Conservation (phyloP, 371 early-diverging fungal genomes). For the Lichtheimia ramosa region DNA sequence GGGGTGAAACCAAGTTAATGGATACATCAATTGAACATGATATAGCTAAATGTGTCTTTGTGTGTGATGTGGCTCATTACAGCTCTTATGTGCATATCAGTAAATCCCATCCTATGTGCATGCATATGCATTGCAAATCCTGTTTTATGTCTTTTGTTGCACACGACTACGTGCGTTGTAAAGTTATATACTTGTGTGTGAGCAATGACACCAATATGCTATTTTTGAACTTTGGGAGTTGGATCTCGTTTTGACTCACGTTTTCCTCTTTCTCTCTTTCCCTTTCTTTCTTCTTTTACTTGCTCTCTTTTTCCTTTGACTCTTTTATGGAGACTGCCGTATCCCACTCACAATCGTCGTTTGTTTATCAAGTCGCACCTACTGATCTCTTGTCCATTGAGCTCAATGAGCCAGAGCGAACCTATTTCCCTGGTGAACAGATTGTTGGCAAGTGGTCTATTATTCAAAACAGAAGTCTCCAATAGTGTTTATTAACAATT, state of each 20-base stretch:
- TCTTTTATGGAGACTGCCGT: conserved; percentile 7
- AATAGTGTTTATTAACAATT: too few species aligned
- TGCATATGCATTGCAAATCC: too few species aligned
- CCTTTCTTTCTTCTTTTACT: background rate
- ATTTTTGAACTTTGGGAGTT: background rate
- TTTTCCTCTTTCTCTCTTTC: background rate
- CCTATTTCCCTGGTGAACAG: conserved; percentile 21
- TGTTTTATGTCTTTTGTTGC: too few species aligned
- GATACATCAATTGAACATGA: background rate
- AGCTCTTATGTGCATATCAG: too few species aligned
- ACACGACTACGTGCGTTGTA: too few species aligned
- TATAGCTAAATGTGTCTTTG: too few species aligned
- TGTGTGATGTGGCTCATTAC: too few species aligned
- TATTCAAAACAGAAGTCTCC: too few species aligned
- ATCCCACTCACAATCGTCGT: conserved; percentile 9
- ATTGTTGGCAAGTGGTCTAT: conserved; percentile 7
- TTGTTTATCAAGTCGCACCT: conserved; percentile 11
- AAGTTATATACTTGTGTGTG: background rate
- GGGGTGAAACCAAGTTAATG: background rate
- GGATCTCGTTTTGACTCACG: background rate
- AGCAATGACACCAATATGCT: background rate
- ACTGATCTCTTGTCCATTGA: conserved; percentile 14
- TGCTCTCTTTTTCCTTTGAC: background rate
- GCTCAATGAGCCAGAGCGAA: conserved; percentile 11
- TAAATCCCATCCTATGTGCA: too few species aligned